Percentiles rank a stretch among this genome's conserved stretches.
Conservation (phyloP, 2,329 filamentous ascomycete species). For the Penicillium fuscoglaucum region DNA sequence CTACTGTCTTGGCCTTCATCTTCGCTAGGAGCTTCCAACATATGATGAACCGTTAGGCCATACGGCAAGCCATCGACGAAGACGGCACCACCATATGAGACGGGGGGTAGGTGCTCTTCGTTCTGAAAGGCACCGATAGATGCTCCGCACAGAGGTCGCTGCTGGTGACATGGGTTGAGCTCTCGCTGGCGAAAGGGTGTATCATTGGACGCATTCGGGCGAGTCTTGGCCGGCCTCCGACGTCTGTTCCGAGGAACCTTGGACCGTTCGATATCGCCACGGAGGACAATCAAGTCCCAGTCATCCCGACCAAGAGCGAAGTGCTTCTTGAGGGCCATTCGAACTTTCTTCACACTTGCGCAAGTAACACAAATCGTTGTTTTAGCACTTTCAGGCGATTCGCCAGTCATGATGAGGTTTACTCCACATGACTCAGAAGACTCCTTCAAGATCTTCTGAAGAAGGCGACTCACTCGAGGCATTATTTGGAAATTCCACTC, state of each 20-base stretch:
- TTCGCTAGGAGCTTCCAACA: constrained; percentile 70
- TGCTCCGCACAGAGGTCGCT: constrained; percentile 77
- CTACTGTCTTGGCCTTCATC: constrained; percentile 56
- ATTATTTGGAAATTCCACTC: constrained; percentile 61
- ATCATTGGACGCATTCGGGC: constrained; percentile 27
- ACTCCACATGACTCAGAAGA: constrained; percentile 63
- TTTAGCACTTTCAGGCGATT: constrained; percentile 56
- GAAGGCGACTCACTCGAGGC: constrained; percentile 58
- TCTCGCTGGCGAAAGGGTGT: constrained; percentile 33
- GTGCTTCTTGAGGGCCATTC: constrained; percentile 57
- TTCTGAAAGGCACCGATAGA: constrained; percentile 90
- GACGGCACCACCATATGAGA: constrained; percentile 86
- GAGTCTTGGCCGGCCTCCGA: constrained; percentile 38
- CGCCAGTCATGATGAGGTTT: constrained; percentile 61
- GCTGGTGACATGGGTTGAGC: constrained; percentile 73
- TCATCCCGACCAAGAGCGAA: constrained; percentile 57
- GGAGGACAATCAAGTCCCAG: constrained; percentile 62
- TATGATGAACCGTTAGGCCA: constrained; percentile 96
- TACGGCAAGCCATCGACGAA: constrained; percentile 80
- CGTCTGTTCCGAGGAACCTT: constrained; percentile 50
- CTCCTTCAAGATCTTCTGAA: constrained; percentile 59
- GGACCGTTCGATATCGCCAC: constrained; percentile 58
- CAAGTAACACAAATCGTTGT: constrained; percentile 66
- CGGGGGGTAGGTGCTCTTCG: constrained; percentile 81
- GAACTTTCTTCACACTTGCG: constrained; percentile 58